Base-by-base conservation (phyloP, 257 asterid species). In the Fraxinus pennsylvanica region DNA sequence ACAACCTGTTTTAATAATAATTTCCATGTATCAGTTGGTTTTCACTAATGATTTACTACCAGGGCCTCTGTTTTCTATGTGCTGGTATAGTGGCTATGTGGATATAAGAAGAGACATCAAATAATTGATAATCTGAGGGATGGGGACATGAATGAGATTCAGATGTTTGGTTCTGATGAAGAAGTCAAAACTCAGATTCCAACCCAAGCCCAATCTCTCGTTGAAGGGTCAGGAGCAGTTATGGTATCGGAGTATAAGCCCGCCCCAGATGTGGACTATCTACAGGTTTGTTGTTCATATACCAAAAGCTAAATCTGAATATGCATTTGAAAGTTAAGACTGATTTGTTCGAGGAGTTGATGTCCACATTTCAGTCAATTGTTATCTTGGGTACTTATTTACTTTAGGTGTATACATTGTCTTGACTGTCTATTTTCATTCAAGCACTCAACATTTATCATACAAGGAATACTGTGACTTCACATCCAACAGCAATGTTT, bases 41-140 rank as follows among this genome's bases (percentile, higher is more conserved):
- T 89, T 91, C 95, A 89, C 91, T 87, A 86, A 92, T 94, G 88
- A 94, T 94, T 94, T 91, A 92, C 97, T 91, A 87, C 89, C 94
- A 89, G 90, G 91, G 87, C 90, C 86, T 90, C 93, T 92, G 91
- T 92, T 94, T 91, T 94, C 85, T 89, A 80, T 94, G 96, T 94
- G 97, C 94, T 94, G 89, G 89, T 94, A 85, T 91, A 94, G 98
- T 92, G 92, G 91, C 93, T 85, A 85, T 86, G 87, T 75, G 92
- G 93, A 87, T 84, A 76, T 84, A 88, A 84, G 70, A 84, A 78
- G 81, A 71, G 81, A 74, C 86, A 82, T 45, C 86, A 81, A 82
- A 85, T 74, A 81, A 80, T 71, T 59, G 82, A 79, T 78, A 67
- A 67, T 83, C 67, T 41, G 32, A 83, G 85, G 79, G 89, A 88